Conservation (phyloP, 2,329 filamentous ascomycete species). For the Aureobasidium sp. region DNA sequence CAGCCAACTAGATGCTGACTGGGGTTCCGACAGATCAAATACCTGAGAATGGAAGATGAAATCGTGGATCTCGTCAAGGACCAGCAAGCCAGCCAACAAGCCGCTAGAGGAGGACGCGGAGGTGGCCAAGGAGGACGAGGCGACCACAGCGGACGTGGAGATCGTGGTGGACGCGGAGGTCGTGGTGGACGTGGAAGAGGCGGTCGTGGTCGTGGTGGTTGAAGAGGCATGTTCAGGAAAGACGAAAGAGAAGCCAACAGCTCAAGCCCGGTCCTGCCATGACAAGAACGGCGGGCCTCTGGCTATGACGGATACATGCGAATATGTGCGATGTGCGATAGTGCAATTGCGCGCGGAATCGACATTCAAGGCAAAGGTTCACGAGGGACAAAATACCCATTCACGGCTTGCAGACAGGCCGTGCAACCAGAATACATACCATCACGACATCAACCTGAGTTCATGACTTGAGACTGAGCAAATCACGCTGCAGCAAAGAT, state of each 20-base stretch:
- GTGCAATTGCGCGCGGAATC: not conserved
- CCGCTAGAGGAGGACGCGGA: constrained; percentile 57
- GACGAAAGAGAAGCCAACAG: constrained; percentile 3
- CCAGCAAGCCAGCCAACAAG: constrained; percentile 66
- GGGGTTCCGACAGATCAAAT: constrained; percentile 71
- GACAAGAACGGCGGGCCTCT: not conserved
- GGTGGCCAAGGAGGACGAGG: constrained; percentile 46
- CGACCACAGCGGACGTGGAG: constrained; percentile 44
- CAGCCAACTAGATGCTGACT: constrained; percentile 2
- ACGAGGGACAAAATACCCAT: not conserved
- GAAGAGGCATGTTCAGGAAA: not conserved
- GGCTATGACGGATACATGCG: not conserved
- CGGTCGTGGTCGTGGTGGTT: constrained; percentile 41
- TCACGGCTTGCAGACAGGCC: not conserved
- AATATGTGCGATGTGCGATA: not conserved
- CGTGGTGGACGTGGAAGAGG: constrained; percentile 48
- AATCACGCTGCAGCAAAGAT: not conserved
- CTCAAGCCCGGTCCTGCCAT: not conserved
- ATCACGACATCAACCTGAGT: constrained; percentile 5
- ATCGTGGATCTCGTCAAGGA: constrained; percentile 93
- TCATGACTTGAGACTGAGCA: not conserved
- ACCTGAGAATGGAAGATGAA: constrained; percentile 90
- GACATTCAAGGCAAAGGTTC: not conserved
- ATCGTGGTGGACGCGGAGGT: constrained; percentile 52
- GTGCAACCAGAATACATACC: not conserved